Evolutionary conservation across 2,329 filamentous ascomycete species (phyloP).

Genomic region (Calonectria crousiana): DNA sequence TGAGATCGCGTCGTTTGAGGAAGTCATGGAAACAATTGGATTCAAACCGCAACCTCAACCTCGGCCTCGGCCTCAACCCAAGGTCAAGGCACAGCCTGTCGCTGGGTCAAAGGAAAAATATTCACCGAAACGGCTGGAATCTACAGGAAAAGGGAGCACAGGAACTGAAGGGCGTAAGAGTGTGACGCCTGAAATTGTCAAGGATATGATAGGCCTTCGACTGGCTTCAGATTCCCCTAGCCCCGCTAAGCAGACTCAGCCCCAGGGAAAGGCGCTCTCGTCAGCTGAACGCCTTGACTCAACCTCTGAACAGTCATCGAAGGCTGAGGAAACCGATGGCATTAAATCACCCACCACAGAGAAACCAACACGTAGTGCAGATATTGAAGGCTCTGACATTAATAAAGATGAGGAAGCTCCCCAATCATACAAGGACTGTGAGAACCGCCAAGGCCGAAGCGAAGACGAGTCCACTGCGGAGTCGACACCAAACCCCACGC

Average conservation of each 20-base stretch:
- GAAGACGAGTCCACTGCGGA: neutral
- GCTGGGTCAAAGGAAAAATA: slow-evolving; percentile 15
- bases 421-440: slow-evolving; percentile 8
- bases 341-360: neutral
- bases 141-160: slow-evolving; percentile 16
- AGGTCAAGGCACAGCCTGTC: neutral
- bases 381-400: neutral
- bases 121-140: slow-evolving; percentile 26
- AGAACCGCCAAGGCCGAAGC: neutral
- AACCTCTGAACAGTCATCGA: slow-evolving; percentile 27
- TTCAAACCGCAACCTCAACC: slow-evolving; percentile 23
- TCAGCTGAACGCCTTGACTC: slow-evolving; percentile 32
- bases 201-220: slow-evolving; percentile 48
- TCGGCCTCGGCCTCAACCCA: neutral
- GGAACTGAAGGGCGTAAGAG: slow-evolving; percentile 34
- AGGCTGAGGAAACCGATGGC: slow-evolving; percentile 31
- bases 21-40: slow-evolving; percentile 61
- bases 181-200: slow-evolving; percentile 45
- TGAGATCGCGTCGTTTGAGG: slow-evolving; percentile 69
- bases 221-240: slow-evolving; percentile 44
- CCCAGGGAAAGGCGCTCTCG: slow-evolving; percentile 35
- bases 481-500: neutral
- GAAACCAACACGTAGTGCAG: neutral
- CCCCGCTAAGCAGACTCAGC: slow-evolving; percentile 33
- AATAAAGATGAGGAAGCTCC: slow-evolving; percentile 25